Evolutionary conservation across 495 filamentous ascomycete genomes (phyloP).

Genomic region (Penicillium paxilli): DNA sequence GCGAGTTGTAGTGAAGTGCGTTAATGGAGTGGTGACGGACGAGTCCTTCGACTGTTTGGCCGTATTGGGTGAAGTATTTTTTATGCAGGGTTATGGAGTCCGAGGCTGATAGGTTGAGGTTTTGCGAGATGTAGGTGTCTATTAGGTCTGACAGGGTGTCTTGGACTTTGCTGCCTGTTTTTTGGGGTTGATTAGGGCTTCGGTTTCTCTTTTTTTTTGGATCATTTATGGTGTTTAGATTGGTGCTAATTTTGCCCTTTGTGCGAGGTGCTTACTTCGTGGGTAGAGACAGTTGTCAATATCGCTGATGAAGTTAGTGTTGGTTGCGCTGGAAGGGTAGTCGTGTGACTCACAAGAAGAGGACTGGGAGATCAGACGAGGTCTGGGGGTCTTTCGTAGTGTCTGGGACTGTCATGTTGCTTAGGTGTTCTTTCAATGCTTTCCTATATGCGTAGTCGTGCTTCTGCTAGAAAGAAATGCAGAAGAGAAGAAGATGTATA

Average conservation of each 20-base stretch:
- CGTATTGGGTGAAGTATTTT: neutral
- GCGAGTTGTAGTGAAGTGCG: neutral
- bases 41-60: neutral
- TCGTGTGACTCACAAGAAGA: neutral
- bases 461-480: neutral
- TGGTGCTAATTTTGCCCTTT: neutral
- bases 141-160: neutral
- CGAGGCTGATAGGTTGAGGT: neutral
- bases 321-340: neutral
- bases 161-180: neutral
- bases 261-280: neutral
- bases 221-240: neutral
- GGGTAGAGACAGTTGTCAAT: constrained; percentile 1
- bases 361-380: neutral
- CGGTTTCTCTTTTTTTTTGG: neutral
- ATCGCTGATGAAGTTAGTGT: neutral
- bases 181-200: neutral
- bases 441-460: too few relatives aligned
- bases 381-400: too few relatives aligned
- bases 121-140: neutral
- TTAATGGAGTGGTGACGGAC: neutral
- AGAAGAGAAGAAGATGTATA: neutral
- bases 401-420: too few relatives aligned
- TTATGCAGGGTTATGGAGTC: neutral
- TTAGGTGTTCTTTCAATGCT: too few relatives aligned